Base-by-base conservation (phyloP, 192 early-diverging fungal species). In the Coemansia reversa region DNA sequence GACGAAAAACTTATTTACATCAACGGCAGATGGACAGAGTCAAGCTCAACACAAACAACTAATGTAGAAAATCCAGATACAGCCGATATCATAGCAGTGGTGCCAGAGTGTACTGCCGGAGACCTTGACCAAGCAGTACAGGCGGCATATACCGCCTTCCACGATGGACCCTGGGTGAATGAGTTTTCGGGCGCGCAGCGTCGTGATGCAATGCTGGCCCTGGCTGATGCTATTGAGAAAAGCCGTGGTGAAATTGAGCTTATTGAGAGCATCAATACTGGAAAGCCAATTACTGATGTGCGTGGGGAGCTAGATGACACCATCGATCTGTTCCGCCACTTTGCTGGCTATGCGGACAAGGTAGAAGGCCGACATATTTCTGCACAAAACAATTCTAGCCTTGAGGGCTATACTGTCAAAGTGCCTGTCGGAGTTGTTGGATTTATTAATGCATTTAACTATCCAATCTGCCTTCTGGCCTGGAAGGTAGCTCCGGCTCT, bases 391-490 rank as follows among this genome's bases (percentile, higher is more conserved):
- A 81, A 75, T 52, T 19, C 53, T 19, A 60, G 12, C 14, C 23
- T 65, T 2, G 63, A 76, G 42, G 70, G 67, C 0, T 85, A 79
- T 51, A 85, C 84, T 18, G 61, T 77, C 54, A 72, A 78, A 51
- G 76, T 78, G 56, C 83, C 84, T 0, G 59, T 83, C 18, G 84
- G 84, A 49, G 83, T 86, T 0, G 62, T 75, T 19, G 84, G 80
- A 0, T 69, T 83, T 27, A 85, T 87, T 52, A 82, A 80, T 16
- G 77, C 82, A 9, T 90, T 86, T 60, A 89, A 90, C 72, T 89
- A 88, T 45, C 89, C 89, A 0, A 73, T 90, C 5, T 69, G 70
- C 23, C 45, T 85, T 50, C 63, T 77, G 19, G 69, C 68, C 1
- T 83, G 81, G 81, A 83, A 78, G 68, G 65, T 83, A 24, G 81